phyloP scores from a whole-genome alignment of 306 rosid genomes.

The Lathyrus sativus region DNA sequence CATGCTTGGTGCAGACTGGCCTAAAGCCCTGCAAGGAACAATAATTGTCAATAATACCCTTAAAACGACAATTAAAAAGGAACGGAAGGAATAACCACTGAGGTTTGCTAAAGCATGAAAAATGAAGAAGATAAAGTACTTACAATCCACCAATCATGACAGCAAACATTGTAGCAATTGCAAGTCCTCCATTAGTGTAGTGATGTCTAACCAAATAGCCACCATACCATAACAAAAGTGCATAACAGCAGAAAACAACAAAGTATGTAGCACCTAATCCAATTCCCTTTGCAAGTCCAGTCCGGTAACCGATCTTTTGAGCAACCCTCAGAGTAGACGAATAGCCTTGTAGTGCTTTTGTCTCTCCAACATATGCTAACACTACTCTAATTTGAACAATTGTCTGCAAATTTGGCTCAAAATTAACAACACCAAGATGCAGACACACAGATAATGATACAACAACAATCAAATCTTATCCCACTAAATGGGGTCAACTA shows the following conservation, averaged over 20 bases:
- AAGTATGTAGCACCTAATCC: slow-evolving; percentile 97
- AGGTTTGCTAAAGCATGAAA: too few relatives aligned
- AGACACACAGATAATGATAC: neutral
- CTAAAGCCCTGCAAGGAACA: slow-evolving; percentile 42
- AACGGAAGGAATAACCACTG: neutral
- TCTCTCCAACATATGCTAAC: slow-evolving; percentile 76
- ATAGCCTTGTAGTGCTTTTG: slow-evolving; percentile 69
- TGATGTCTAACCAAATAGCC: slow-evolving; percentile 94
- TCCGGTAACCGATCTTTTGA: slow-evolving; percentile 82
- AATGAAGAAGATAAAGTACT: slow-evolving; percentile 34
- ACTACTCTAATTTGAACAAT: slow-evolving; percentile 91
- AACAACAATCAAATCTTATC: too few relatives aligned
- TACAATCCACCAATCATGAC: slow-evolving; percentile 97
- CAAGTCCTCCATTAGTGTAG: slow-evolving; percentile 94
- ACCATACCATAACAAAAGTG: slow-evolving; percentile 96
- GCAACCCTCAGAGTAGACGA: slow-evolving; percentile 74
- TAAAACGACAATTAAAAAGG: neutral
- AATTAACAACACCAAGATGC: slow-evolving; percentile 40
- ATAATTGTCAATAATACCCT: neutral
- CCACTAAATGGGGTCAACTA: too few relatives aligned
- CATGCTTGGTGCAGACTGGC: slow-evolving; percentile 97
- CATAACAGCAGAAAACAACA: slow-evolving; percentile 95
- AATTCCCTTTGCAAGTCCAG: slow-evolving; percentile 89
- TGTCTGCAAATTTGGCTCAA: slow-evolving; percentile 55
- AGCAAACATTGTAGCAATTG: slow-evolving; percentile 96